Base-by-base conservation (phyloP, 352 stramenopile species). In the Thalassiosira allenii region DNA sequence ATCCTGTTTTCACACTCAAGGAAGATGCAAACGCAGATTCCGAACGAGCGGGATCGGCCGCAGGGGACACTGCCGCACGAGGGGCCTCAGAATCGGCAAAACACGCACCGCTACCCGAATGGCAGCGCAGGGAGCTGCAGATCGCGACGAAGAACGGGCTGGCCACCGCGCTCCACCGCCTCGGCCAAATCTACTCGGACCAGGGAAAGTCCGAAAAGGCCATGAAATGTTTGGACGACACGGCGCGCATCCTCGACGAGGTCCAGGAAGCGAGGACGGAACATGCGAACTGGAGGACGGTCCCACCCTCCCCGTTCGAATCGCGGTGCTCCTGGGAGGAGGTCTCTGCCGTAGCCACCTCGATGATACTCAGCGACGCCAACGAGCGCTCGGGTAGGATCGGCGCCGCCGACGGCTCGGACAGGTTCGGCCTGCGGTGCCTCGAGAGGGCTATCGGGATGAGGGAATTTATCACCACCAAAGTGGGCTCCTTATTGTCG, bases 371-470 rank as follows among this genome's bases (percentile, higher is more conserved):
- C 20, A 83, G 68, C 62, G 74, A 86, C 73, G 49, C 76, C 23
- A 81, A 89, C 73, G 71, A 89, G 56, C 44, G 58, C 49, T 82
- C 59, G 66, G 82, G 77, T n/a, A 20, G 47, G n/a, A 79, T 86
- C 22, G 71, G 52, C 54, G 64, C 78, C 49, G 27, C 67, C 34
- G 56, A 30, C 51, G 69, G 52, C n/a, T 73, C 73, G 17, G 49
- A 75, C 40, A 34, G 5, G 22, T 83, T 86, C 47, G 77, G 69
- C 63, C 69, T 83, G 20, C 49, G 81, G 53, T 84, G 68, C 53
- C 84, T 86, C 63, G 67, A 86, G 40, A 76, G 74, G 47, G 73
- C 82, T 30, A 77, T 89, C 30, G 82, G 69, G 27, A 63, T 89
- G 6, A 65, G 82, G 68, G 77, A 89, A 57, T 83, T 84, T 17